These are phyloP conservation scores for Globisporangium mamillatum DNA, from an alignment of 352 stramenopile species.

Conservation along the genomic window DNA sequence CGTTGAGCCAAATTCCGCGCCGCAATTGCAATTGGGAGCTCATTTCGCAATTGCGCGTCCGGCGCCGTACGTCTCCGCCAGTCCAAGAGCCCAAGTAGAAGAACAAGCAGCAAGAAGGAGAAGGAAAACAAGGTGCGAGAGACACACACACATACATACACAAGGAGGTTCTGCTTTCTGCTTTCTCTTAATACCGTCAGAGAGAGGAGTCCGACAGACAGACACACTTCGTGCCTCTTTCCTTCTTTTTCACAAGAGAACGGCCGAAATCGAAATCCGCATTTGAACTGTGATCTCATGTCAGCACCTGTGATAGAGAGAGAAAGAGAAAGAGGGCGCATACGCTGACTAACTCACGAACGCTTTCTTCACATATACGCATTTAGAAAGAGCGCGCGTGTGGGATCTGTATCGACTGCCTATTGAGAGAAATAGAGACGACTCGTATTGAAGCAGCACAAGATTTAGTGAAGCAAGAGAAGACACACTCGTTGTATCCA, in stretches of 20 bases:
- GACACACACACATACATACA: neutral
- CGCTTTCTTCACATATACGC: neutral
- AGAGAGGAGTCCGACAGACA: neutral
- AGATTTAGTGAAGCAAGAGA: neutral
- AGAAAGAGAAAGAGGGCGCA: neutral
- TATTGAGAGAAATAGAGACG: neutral
- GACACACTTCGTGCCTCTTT: neutral
- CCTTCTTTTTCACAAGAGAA: neutral
- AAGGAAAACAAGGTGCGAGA: conserved; percentile 9
- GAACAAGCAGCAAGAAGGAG: conserved; percentile 6
- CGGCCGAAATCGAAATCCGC: neutral
- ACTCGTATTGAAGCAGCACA: neutral
- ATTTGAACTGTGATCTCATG: neutral
- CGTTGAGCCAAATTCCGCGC: neutral
- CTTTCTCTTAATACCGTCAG: neutral
- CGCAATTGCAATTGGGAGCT: conserved; percentile 7
- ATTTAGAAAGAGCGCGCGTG: neutral
- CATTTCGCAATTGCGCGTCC: conserved; percentile 15
- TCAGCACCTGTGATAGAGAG: neutral
- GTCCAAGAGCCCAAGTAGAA: conserved; percentile 1
- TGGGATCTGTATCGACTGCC: neutral
- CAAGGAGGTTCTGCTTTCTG: neutral
- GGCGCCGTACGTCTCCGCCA: conserved; percentile 5
- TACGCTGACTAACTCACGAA: neutral
- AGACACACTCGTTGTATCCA: neutral